Base-by-base conservation (phyloP, 2,329 filamentous ascomycete species). In the Leptographium lundbergii region DNA sequence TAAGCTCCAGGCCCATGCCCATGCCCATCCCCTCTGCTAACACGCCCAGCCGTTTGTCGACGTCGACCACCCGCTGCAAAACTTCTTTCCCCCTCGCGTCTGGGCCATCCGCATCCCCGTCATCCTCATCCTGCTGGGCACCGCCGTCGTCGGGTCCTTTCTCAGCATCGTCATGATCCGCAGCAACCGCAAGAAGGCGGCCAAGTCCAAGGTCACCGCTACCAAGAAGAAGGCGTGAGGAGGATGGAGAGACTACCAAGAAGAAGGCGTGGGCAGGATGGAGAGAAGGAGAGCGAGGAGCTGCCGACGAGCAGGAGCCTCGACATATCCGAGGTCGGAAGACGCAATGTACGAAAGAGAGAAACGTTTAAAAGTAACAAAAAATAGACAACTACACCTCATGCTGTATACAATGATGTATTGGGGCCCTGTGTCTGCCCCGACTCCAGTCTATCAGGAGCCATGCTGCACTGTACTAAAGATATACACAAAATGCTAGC, bases 41-140 rank as follows among this genome's bases (percentile, higher is more conserved):
- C 42, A 17, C 34, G 6, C 1, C 4, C 57, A 99, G 94, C 94
- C 94, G 71, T 99, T 99, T 73, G 94, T 99, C 74, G 94, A 99
- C 74, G 83, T 88, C 60, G 89, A 90, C 71, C 94, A 99, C 74
- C 86, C 90, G 60, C 86, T 97, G 61, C 94, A 99, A 72, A 87
- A 87, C 72, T 81, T 97, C 77, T 99, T 99, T 78, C 94, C 90
- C 63, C 92, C 92, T 54, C 91, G 94, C 72, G 91, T 96, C 71
- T 99, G 94, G 94, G 94, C 94, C 62, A 96, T 99, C 71, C 91
- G 94, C 72, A 94, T 99, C 69, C 94, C 94, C 66, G 92, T 99
- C 67, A 96, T 99, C 71, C 85, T 99, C 66, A 87, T 96, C 63
- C 85, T 99, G 54, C 80, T 99, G 65, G 91, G 87, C 64, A 91